Evolutionary conservation across 148 eudicot species (phyloP), one percentile per base, ranked within the genome.

Genomic region (Rhododendron henanense): DNA sequence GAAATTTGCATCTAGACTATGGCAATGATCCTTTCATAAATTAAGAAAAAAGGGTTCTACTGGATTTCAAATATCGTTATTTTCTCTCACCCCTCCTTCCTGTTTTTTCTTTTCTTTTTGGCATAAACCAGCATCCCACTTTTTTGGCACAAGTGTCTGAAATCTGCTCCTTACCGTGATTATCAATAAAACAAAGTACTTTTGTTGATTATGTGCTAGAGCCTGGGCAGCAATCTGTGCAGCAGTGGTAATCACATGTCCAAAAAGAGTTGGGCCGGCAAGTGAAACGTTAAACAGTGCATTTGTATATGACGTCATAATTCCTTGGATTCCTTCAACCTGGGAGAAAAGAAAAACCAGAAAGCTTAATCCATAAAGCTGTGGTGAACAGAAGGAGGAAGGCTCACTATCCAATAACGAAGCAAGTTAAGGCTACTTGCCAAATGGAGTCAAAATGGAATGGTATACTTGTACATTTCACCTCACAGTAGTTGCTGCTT

Each of bases 281-380:
- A 97, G 95, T 78, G 98, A 93, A 87, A 97, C 99, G 78, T 97
- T 97, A 86, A 86, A 90, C 73, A 97, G 92, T 79, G 99, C 99
- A 90, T 92, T 91, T 71, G 87, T 85, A 84, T 97, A 97, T 78
- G 99, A 93, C 81, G 83, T 91, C 98, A 97, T 90, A 87, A 97
- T 94, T 90, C 99, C 99, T 84, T 88, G 98, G 86, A 97, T 93
- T 86, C 99, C 99, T 63, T 95, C 99, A 85, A 97, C 99, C 99
- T 97, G 91, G 87, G 81, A 83, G 67, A 2, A 81, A 84, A 81
- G 86, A 8, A 75, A 33, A 87, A 81, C 44, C 44, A 89, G 41
- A 59, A 84, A 41, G 25, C 50, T 79, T 74, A 73, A 75, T 78
- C 23, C 21, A 77, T 45, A 31, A 69, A 14, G 76, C 15, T n/a